These are phyloP conservation scores for Papiliotrema laurentii DNA, from an alignment of 1,284 basidiomycete genomes.

Conservation along the genomic window DNA sequence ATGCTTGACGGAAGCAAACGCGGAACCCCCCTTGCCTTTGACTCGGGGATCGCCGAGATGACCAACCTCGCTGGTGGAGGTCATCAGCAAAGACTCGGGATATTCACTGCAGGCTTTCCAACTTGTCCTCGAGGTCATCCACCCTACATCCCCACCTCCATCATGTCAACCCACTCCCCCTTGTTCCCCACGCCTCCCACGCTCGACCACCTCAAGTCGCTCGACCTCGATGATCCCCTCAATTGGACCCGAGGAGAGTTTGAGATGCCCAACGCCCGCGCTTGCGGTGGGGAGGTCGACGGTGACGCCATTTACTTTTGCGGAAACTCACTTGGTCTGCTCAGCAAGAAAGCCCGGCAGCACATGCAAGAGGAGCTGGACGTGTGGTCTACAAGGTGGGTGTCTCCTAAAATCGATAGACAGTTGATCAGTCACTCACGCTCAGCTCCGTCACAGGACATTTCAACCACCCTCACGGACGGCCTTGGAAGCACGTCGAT, in stretches of 20 bases:
- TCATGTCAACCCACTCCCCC: neutral
- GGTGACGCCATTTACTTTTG: slow-evolving; percentile 70
- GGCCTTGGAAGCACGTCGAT: slow-evolving; percentile 79
- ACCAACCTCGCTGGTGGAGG: no score
- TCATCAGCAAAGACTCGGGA: no score
- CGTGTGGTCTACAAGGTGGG: slow-evolving; percentile 78
- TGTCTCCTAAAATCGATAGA: neutral
- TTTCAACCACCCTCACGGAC: slow-evolving; percentile 76
- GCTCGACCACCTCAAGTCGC: slow-evolving; percentile 10
- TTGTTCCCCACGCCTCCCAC: neutral
- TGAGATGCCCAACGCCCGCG: slow-evolving; percentile 40
- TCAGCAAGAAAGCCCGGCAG: slow-evolving; percentile 67
- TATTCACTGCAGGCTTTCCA: no score
- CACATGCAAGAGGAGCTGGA: slow-evolving; percentile 78
- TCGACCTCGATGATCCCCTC: slow-evolving; percentile 41
- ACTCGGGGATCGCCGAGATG: no score
- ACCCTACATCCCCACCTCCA: no score
- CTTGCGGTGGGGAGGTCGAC: slow-evolving; percentile 38
- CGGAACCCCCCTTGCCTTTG: no score
- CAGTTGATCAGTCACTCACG: slow-evolving; percentile 29
- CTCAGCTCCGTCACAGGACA: slow-evolving; percentile 83
- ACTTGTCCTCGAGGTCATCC: no score
- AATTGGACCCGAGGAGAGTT: slow-evolving; percentile 46
- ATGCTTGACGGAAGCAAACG: no score
- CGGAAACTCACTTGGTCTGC: slow-evolving; percentile 88